Percentiles rank a stretch among this genome's conserved stretches.
These are phyloP conservation scores for Lipomyces yamanashiensis DNA, from an alignment of 805 yeast genomes.

Conservation along the genomic window DNA sequence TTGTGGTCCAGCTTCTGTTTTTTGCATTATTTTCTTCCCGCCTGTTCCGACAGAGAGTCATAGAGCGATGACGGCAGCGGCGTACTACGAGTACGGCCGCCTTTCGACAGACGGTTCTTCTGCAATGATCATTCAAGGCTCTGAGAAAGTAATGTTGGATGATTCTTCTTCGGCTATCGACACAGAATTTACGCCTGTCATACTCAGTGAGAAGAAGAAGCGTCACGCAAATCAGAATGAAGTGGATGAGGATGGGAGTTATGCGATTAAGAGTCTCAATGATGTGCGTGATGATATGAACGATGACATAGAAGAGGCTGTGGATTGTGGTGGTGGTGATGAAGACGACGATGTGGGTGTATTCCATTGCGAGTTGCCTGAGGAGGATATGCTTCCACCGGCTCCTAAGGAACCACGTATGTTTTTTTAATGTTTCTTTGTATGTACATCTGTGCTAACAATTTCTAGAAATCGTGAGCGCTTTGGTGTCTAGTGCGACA, in stretches of 20 bases:
- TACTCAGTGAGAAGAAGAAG: neutral
- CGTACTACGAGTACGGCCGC: neutral
- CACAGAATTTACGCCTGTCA: neutral
- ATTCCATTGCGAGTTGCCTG: conserved; percentile 7
- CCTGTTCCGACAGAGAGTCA: neutral
- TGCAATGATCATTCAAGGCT: neutral
- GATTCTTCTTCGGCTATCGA: neutral
- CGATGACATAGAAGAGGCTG: conserved; percentile 5
- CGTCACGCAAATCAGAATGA: neutral
- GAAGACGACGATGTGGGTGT: conserved; percentile 10
- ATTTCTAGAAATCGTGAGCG: neutral
- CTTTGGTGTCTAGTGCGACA: neutral
- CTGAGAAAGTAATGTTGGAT: neutral
- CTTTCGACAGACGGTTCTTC: neutral
- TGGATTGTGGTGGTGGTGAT: conserved; percentile 4
- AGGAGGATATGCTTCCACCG: neutral
- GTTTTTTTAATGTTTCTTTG: neutral
- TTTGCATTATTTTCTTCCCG: neutral
- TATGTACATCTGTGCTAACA: neutral
- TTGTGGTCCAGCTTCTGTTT: no score
- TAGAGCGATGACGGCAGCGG: neutral
- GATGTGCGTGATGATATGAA: neutral
- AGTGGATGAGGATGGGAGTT: neutral
- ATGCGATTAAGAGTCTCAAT: neutral
- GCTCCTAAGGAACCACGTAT: neutral